These are phyloP conservation scores for Xerocomellus intermedius DNA, from an alignment of 768 basidiomycete species.

Conservation along the genomic window DNA sequence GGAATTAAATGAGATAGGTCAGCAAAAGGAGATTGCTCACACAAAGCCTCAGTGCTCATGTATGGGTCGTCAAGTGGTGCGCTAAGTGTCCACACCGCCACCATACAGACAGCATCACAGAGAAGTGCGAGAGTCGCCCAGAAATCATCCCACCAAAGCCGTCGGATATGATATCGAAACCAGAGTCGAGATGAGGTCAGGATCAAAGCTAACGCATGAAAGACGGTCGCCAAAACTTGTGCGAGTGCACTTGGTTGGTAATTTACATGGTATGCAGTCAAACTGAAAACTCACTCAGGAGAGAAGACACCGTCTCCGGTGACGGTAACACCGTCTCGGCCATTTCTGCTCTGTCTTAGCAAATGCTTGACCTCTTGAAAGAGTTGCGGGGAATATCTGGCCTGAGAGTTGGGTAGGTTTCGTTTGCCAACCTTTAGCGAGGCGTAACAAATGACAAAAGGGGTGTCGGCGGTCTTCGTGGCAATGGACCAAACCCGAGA, in stretches of 20 bases:
- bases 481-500: too few relatives aligned
- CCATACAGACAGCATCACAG: constrained; percentile 10
- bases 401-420: not conserved
- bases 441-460: not conserved
- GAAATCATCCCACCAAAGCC: constrained; percentile 32
- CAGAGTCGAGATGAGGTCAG: constrained; percentile 29
- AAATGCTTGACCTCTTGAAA: not conserved
- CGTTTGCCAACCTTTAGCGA: not conserved
- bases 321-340: not conserved
- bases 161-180: constrained; percentile 21
- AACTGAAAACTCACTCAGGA: constrained; percentile 17
- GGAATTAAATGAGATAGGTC: not conserved
- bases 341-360: constrained; percentile 3
- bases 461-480: not conserved
- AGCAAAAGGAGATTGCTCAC: constrained; percentile 10
- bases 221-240: constrained; percentile 19
- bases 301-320: constrained; percentile 13
- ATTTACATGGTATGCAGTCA: not conserved
- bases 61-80: constrained; percentile 30
- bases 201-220: constrained; percentile 19
- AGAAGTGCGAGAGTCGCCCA: constrained; percentile 21
- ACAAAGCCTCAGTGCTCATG: constrained; percentile 2
- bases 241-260: not conserved
- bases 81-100: constrained; percentile 10
- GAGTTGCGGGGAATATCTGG: not conserved